Conservation (phyloP, 2,329 filamentous ascomycete species). For the Hypoxylon sp. region DNA sequence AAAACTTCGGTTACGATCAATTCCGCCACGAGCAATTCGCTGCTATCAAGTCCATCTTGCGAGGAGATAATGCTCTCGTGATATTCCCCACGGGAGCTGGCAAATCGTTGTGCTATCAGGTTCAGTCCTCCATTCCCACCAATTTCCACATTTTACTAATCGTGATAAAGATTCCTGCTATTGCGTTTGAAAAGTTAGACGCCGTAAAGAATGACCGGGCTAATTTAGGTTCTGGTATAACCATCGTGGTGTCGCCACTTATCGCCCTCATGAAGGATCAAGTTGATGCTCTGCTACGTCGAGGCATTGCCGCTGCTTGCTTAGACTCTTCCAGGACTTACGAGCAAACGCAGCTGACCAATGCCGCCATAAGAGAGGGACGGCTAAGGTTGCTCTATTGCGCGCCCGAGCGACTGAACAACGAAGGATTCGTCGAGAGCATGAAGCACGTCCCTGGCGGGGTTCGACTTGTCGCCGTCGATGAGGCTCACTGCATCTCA, state of each 20-base stretch:
- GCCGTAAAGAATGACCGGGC: conserved; percentile 43
- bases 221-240: conserved; percentile 59
- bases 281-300: conserved; percentile 63
- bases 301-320: conserved; percentile 64
- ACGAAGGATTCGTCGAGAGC: conserved; percentile 68
- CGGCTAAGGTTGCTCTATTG: conserved; percentile 67
- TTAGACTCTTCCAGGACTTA: conserved; percentile 67
- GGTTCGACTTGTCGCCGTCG: conserved; percentile 67
- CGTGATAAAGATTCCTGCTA: conserved; percentile 56
- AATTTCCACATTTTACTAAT: no score
- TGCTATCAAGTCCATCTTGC: conserved; percentile 54
- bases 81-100: conserved; percentile 63
- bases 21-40: conserved; percentile 61
- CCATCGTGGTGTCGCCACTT: conserved; percentile 67
- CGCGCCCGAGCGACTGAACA: conserved; percentile 70
- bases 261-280: conserved; percentile 72
- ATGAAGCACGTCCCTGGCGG: conserved; percentile 67
- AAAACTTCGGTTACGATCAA: conserved; percentile 54
- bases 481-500: conserved; percentile 70
- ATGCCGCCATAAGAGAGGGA: conserved; percentile 56
- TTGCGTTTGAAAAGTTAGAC: conserved; percentile 61
- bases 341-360: conserved; percentile 57
- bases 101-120: conserved; percentile 64
- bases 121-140: conserved; percentile 37
- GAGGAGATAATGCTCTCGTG: conserved; percentile 56